Base-by-base conservation (phyloP, 202 grass and related monocot species). In the Elaeis oleifera region DNA sequence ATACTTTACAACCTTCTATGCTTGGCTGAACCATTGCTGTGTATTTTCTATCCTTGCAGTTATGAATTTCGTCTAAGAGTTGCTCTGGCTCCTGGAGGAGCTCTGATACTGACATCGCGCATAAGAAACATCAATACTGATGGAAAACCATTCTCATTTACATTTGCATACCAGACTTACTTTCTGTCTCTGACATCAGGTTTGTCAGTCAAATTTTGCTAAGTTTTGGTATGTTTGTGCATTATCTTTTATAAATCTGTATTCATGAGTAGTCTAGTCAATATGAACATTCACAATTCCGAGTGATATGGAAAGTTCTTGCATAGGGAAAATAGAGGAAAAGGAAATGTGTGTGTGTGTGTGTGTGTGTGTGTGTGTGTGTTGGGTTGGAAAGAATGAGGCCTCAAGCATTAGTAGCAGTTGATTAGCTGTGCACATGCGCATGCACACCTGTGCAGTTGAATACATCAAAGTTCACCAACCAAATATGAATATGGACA, bases 141-240 rank as follows among this genome's bases (percentile, higher is more conserved):
- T 79, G 83, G 80, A 58, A 95, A 81, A 74, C 61, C 74, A 26
- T 81, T 95, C 58, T 75, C 79, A 59, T 95, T 95, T 79, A 79
- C 82, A 50, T 84, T 95, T 65, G 85, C 90, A 57, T 95, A 77
- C 56, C 75, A 86, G 25, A 90, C 85, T 49, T 87, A 84, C 65
- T 84, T 68, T 78, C 68, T 5, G 77, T 95, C 18, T 86, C 90
- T 54, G 90, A 95, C 64, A 95, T 95, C 67, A 90, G 90, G 90
- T 86, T 64, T 64, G 74, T 26, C 62, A 58, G 2, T 4, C 0
- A 11, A 51, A 50, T 19, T 4, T 57, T 65, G 25, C 1, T n/a
- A 13, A 27, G 20, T 14, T 51, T 1, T 39, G 0, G 3, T 9
- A 49, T 63, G 39, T 16, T 62, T 16, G 1, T 13, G 8, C 11